Evolutionary conservation across 352 stramenopile species (phyloP), one percentile per base, ranked within the genome.

Genomic region (Phytopythium chamaehyphon): DNA sequence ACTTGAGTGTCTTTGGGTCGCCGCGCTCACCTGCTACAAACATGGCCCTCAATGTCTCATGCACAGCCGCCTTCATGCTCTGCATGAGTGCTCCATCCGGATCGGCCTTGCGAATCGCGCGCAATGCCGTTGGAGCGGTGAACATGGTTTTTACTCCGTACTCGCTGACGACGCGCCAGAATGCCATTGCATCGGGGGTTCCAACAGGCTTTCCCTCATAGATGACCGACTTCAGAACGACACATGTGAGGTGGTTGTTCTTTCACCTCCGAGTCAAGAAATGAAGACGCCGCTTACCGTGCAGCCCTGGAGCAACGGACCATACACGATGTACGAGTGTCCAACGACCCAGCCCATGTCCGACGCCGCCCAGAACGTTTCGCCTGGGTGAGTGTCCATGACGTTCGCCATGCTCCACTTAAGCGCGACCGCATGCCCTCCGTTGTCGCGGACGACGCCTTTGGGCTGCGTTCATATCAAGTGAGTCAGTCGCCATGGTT

Each of bases 341-440:
- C 88, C 88, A 14, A 96, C 83, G 15, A 88, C 79, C 91, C 91
- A 98, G 10, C 91, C 90, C 66, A 95, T 90, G 62, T 96, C 88
- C 16, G 69, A 87, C 2, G 84, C 85, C 6, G 86, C 76, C 70
- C 86, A 96, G 61, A 83, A 96, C 11, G 85, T 86, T 44, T 96
- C 87, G 4, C 84, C 82, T 11, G 59, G 56, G 14, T 71, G 57
- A n/a, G 83, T 85, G 51, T 81, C 64, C 49, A 95, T 91, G 36
- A 93, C 71, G 24, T 88, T 68, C 15, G 69, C 62, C 85, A 96
- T 94, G 28, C 77, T 70, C 68, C 76, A 95, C 57, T 95, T 93
- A n/a, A 96, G 74, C n/a, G 83, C 83, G 11, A 91, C 81, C 23
- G 81, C 81, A 58, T 92, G 73, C 1, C 82, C 83, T 14, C 79